These are phyloP conservation scores for Arthromyces matolae DNA, from an alignment of 768 basidiomycete species.

Conservation along the genomic window DNA sequence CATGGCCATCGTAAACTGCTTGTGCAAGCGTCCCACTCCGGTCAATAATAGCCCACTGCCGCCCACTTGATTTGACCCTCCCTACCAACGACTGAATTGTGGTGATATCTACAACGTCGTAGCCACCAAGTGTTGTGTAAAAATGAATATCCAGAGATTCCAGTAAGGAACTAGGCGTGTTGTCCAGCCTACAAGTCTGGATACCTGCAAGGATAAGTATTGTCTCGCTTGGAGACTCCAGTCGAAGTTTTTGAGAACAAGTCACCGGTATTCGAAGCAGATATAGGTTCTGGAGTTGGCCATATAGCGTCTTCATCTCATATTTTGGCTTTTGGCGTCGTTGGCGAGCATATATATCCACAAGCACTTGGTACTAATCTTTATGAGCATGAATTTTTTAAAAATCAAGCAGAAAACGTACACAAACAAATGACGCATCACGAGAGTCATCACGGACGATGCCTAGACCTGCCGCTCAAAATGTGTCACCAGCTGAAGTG, in stretches of 20 bases:
- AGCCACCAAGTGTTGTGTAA: constrained; percentile 10
- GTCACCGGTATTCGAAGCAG: constrained; percentile 20
- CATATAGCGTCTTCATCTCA: constrained; percentile 24
- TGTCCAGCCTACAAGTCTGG: constrained; percentile 13
- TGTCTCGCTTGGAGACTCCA: neutral
- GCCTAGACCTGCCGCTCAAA: constrained; percentile 15
- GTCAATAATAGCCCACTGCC: constrained; percentile 23
- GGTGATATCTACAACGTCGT: constrained; percentile 22
- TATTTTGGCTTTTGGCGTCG: neutral
- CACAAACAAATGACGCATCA: constrained; percentile 33
- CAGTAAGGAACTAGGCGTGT: constrained; percentile 2
- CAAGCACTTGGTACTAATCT: constrained; percentile 32
- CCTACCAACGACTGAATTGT: constrained; percentile 22
- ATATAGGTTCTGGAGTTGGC: constrained; percentile 28
- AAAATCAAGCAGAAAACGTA: constrained; percentile 13
- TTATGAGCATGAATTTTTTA: neutral
- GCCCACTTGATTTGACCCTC: constrained; percentile 4
- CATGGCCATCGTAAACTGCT: neutral
- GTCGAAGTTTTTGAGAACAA: neutral
- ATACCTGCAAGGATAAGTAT: constrained; percentile 22
- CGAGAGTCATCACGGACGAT: constrained; percentile 18
- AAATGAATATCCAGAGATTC: constrained; percentile 18
- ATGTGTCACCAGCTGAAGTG: constrained; percentile 28
- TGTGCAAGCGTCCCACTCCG: constrained; percentile 17
- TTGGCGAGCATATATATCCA: constrained; percentile 24